Base-by-base conservation (phyloP, 2,329 filamentous ascomycete genomes). In the Colletotrichum chlorophyti region DNA sequence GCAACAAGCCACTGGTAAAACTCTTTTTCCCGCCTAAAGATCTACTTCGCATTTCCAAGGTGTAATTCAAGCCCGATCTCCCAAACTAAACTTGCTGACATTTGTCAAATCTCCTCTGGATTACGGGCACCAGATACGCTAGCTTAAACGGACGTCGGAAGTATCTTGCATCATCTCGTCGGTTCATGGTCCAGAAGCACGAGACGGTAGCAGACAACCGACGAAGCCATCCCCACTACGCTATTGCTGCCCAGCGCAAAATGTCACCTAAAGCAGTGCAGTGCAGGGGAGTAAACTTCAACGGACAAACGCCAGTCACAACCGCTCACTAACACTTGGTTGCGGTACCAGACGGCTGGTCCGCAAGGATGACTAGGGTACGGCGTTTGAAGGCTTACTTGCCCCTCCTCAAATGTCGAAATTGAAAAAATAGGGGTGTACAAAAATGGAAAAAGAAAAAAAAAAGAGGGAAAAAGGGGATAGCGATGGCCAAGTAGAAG, bases 291-390 rank as follows among this genome's bases (percentile, higher is more conserved):
- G 35, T 43, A 40, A 29, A 48, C 23, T 53, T 5, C 65, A 61
- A 47, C 6, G 68, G 72, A 49, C 66, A 73, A 74, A 75, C 68
- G 66, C 62, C 73, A 77, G 73, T n/a, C n/a, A n/a, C 73, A 61
- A 76, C 74, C 68, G 63, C 29, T 15, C 27, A 64, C n/a, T 69
- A 60, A 78, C n/a, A n/a, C n/a, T 79, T 79, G 76, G 76, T 41
- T 68, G 70, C 73, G 70, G 71, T 72, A 69, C 43, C 58, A 59
- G 48, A 46, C 64, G 64, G 60, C 61, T 65, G 67, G 69, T 63
- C 68, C 69, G 70, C 66, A 61, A 61, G 62, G 60, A 67, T 68
- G 38, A 29, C 35, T 65, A 63, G 65, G 61, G 45, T 17, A 15
- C n/a, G 14, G 27, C 21, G 23, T 35, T 19, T 27, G 40, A 17